These are phyloP conservation scores for Evansstolkia leycettana DNA, from an alignment of 495 filamentous ascomycete genomes.

Conservation along the genomic window DNA sequence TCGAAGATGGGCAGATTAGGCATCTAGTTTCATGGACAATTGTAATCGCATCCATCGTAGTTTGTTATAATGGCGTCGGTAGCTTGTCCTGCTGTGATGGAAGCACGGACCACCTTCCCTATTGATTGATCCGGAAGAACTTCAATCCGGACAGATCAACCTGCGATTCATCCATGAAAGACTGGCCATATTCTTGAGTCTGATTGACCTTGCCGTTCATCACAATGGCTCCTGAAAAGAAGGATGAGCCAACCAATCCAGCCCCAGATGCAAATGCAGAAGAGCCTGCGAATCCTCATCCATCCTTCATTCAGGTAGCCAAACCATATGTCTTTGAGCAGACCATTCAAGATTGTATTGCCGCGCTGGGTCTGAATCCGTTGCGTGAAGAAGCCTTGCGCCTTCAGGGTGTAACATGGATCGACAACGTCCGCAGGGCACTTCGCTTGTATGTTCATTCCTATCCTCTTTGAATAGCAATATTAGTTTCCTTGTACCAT, in stretches of 20 bases:
- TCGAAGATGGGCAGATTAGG: too few species aligned
- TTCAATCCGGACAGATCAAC: too few species aligned
- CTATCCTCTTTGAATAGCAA: background rate
- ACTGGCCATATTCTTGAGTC: too few species aligned
- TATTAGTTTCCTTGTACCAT: too few species aligned
- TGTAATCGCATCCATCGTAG: too few species aligned
- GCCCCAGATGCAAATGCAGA: constrained; percentile 7
- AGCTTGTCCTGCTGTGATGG: too few species aligned
- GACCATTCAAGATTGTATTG: constrained; percentile 45
- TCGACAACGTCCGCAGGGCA: constrained; percentile 61
- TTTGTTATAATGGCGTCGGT: too few species aligned
- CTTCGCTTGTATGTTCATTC: constrained; percentile 49
- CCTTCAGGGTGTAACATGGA: constrained; percentile 67
- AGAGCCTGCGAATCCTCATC: constrained; percentile 44
- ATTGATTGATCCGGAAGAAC: too few species aligned
- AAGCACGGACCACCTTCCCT: too few species aligned
- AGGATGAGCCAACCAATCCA: constrained; percentile 8
- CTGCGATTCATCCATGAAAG: too few species aligned
- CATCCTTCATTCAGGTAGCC: constrained; percentile 59
- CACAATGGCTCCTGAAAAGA: constrained; percentile 15
- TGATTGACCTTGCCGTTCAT: too few species aligned
- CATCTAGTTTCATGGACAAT: too few species aligned
- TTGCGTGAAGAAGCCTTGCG: constrained; percentile 57
- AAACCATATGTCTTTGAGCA: constrained; percentile 56
- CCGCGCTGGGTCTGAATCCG: constrained; percentile 39